These are phyloP conservation scores for Ehretia macrophylla DNA, from an alignment of 257 asterid species.

Conservation along the genomic window DNA sequence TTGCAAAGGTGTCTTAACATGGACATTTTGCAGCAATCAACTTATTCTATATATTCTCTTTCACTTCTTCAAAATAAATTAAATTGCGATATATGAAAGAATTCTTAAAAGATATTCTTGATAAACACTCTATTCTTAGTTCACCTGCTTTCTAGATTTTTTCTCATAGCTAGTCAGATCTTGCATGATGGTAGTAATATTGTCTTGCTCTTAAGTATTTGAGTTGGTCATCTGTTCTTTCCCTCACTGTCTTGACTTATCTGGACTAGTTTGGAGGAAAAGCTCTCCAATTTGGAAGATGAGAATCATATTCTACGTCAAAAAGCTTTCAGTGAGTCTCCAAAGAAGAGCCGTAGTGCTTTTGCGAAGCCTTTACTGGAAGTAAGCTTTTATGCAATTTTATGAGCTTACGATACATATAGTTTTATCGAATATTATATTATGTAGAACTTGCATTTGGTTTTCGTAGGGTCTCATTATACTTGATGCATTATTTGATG, in stretches of 20 bases:
- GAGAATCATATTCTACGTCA: slow-evolving; percentile 82
- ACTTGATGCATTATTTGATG: not conserved
- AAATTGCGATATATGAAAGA: not conserved
- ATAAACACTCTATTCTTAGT: not conserved
- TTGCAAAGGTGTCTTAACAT: slow-evolving; percentile 51
- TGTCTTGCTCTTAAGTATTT: not conserved
- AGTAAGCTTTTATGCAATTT: slow-evolving; percentile 43
- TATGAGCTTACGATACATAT: not conserved
- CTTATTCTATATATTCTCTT: not conserved
- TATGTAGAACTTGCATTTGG: too few relatives aligned
- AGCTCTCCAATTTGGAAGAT: slow-evolving; percentile 59
- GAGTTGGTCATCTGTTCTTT: not conserved
- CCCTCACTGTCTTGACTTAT: slow-evolving; percentile 15
- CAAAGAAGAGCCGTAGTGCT: slow-evolving; percentile 66
- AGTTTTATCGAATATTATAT: slow-evolving; percentile 1
- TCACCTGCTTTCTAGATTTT: not conserved
- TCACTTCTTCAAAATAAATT: not conserved
- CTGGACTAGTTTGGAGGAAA: slow-evolving; percentile 76
- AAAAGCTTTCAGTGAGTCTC: slow-evolving; percentile 65
- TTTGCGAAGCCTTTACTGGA: slow-evolving; percentile 64
- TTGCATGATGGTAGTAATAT: not conserved
- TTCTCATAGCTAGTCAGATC: not conserved
- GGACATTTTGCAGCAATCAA: not conserved
- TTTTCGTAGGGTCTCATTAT: too few relatives aligned
- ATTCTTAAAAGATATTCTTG: not conserved